Evolutionary conservation across 2,329 filamentous ascomycete genomes (phyloP).

Genomic region (Berkeleyomyces basicola): DNA sequence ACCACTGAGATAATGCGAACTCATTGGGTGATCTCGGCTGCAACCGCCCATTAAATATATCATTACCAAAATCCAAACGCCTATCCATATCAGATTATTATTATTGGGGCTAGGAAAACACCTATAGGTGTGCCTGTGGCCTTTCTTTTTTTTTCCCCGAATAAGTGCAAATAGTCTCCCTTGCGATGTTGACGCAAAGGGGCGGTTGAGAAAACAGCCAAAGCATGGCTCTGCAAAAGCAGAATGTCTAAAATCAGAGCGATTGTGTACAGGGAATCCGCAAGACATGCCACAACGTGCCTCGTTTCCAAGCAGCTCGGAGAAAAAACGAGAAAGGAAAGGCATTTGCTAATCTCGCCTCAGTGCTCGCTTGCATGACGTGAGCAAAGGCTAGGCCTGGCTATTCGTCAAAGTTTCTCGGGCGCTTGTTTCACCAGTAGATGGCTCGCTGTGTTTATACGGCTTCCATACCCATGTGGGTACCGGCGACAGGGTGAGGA

Average conservation of each 20-base stretch:
- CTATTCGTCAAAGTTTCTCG: background rate
- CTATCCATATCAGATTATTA: background rate
- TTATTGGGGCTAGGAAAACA: background rate
- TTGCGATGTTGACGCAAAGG: background rate
- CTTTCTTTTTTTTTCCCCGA: background rate
- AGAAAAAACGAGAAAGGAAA: background rate
- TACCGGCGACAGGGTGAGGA: conserved; percentile 1
- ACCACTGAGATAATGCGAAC: too few species aligned
- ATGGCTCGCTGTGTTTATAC: conserved; percentile 2
- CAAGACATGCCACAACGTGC: background rate
- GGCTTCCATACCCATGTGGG: conserved; percentile 3
- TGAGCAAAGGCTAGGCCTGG: background rate
- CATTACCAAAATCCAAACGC: background rate
- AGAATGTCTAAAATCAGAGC: background rate
- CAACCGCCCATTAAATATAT: background rate
- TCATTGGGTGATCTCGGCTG: too few species aligned
- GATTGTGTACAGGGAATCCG: background rate
- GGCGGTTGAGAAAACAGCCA: background rate
- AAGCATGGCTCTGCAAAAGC: background rate
- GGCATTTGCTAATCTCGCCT: background rate
- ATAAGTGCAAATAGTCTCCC: background rate
- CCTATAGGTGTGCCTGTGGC: background rate
- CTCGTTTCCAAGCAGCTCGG: background rate
- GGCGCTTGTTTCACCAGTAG: background rate
- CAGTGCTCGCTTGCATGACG: background rate